Evolutionary conservation across 768 basidiomycete species (phyloP).

Genomic region (Kwoniella sp.): DNA sequence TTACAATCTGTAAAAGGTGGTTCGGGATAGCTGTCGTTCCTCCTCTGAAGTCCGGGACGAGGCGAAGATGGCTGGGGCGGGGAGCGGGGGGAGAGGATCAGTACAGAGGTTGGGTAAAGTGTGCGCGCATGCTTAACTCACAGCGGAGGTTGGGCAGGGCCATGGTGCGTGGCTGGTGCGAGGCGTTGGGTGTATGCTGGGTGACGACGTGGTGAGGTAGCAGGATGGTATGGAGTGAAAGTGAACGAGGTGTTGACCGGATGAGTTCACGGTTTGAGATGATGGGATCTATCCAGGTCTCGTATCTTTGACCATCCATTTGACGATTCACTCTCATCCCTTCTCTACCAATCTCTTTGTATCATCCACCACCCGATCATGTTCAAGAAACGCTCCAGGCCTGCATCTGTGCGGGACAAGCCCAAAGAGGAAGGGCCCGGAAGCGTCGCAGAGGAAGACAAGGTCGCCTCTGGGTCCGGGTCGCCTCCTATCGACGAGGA

Average conservation of each 20-base stretch:
- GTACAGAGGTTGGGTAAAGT: not conserved
- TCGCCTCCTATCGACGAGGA: constrained; percentile 9
- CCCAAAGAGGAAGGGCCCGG: constrained; percentile 8
- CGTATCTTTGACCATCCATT: too few relatives aligned
- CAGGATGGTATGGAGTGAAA: too few relatives aligned
- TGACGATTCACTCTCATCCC: too few relatives aligned
- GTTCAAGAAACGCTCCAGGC: constrained; percentile 52
- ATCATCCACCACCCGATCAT: constrained; percentile 16
- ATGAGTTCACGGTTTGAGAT: too few relatives aligned
- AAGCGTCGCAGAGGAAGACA: constrained; percentile 1
- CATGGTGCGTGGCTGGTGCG: constrained; percentile 20
- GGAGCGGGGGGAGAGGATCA: too few relatives aligned
- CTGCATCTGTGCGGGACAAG: constrained; percentile 44
- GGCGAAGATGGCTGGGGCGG: constrained; percentile 50
- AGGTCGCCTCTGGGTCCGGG: not conserved
- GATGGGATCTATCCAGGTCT: too few relatives aligned
- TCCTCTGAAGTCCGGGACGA: constrained; percentile 49
- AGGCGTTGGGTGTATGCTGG: too few relatives aligned
- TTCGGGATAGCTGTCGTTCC: constrained; percentile 45
- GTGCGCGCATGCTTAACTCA: constrained; percentile 12
- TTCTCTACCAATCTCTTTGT: not conserved
- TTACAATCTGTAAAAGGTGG: constrained; percentile 50
- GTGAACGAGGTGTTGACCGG: too few relatives aligned
- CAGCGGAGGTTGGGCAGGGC: constrained; percentile 44
- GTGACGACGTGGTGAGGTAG: too few relatives aligned